Conservation (phyloP, 2,329 filamentous ascomycete genomes). For the Ceratocystiopsis sp. region DNA sequence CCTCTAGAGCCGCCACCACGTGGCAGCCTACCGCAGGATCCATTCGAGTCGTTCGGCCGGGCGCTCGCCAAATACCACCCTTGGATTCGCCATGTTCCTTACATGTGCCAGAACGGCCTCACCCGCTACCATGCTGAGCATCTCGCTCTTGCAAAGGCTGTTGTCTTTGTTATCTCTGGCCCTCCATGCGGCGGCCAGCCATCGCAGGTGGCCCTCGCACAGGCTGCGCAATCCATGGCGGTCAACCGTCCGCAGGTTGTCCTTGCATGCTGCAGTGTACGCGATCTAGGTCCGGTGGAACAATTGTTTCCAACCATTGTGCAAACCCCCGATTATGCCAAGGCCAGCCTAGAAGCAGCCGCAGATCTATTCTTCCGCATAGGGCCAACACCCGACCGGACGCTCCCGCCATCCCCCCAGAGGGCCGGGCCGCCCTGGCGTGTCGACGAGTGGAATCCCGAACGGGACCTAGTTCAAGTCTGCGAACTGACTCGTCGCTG, state of each 20-base stretch:
- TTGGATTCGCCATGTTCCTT: constrained; percentile 54
- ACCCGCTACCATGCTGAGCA: constrained; percentile 46
- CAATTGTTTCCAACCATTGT: constrained; percentile 34
- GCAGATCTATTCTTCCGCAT: constrained; percentile 32
- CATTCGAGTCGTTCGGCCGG: constrained; percentile 54
- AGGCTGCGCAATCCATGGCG: constrained; percentile 10
- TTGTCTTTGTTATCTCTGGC: constrained; percentile 44
- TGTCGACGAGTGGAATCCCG: constrained; percentile 22
- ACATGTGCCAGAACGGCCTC: constrained; percentile 45
- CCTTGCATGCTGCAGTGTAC: constrained; percentile 31
- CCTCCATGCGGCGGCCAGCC: constrained; percentile 27
- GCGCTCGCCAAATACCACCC: constrained; percentile 42
- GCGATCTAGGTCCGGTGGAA: constrained; percentile 21
- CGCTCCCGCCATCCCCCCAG: neutral
- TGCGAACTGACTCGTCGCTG: constrained; percentile 30
- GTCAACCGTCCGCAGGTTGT: constrained; percentile 30
- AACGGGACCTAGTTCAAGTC: constrained; percentile 23
- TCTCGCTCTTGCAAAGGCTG: constrained; percentile 38
- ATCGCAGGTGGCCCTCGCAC: constrained; percentile 31
- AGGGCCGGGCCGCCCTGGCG: constrained; percentile 21
- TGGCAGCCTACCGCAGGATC: constrained; percentile 32
- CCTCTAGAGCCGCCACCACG: constrained; percentile 24
- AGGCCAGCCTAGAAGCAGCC: constrained; percentile 28
- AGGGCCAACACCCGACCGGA: neutral
- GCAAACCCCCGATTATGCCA: constrained; percentile 30